Evolutionary conservation across 768 basidiomycete genomes (phyloP).

Genomic region (Hortiboletus campestris): DNA sequence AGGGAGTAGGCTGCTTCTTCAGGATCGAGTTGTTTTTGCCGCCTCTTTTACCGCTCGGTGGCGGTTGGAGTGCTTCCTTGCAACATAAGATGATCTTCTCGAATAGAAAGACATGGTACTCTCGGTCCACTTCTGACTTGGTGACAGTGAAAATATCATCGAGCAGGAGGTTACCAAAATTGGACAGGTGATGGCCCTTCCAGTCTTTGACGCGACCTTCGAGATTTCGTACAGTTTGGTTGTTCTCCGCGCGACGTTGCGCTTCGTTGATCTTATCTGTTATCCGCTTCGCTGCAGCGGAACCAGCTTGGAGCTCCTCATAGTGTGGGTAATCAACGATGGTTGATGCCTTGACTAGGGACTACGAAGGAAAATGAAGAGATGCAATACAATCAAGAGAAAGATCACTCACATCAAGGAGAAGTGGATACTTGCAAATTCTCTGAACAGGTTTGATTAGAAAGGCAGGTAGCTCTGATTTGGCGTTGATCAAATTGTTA

Average conservation of each 20-base stretch:
- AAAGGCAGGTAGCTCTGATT: conserved; percentile 92
- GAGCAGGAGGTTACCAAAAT: conserved; percentile 91
- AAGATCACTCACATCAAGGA: conserved; percentile 71
- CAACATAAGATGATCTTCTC: conserved; percentile 99
- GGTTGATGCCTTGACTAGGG: conserved; percentile 70
- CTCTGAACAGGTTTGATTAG: conserved; percentile 98
- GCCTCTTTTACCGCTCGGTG: conserved; percentile 61
- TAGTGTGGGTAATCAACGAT: conserved; percentile 62
- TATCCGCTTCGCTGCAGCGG: conserved; percentile 86
- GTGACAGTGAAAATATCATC: conserved; percentile 96
- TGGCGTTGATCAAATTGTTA: conserved; percentile 83
- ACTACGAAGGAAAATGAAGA: conserved; percentile 40
- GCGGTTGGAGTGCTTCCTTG: conserved; percentile 75
- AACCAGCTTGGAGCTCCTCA: conserved; percentile 81
- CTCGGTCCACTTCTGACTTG: conserved; percentile 93
- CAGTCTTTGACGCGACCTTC: conserved; percentile 91
- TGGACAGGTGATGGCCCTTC: conserved; percentile 95
- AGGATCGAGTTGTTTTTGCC: conserved; percentile 86
- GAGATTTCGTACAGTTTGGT: conserved; percentile 85
- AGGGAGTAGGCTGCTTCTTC: conserved; percentile 69
- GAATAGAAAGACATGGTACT: conserved; percentile 98
- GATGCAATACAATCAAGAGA: conserved; percentile 9
- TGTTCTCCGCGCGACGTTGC: conserved; percentile 87
- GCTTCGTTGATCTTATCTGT: conserved; percentile 96
- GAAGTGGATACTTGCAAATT: conserved; percentile 96